Conservation (phyloP, 2,329 filamentous ascomycete species). For the Aspergillus phoenicis region DNA sequence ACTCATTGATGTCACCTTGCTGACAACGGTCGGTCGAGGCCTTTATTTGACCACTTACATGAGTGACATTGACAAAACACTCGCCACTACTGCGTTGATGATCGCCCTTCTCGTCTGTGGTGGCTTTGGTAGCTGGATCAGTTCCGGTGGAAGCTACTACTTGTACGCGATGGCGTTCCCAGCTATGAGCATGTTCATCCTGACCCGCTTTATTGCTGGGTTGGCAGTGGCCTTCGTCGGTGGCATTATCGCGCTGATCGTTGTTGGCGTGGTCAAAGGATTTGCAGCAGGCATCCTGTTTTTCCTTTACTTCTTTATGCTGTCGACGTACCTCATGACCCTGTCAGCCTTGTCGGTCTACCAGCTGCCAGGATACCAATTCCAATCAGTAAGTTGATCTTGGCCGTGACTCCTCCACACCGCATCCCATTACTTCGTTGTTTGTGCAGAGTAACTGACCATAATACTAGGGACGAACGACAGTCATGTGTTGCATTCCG, state of each 20-base stretch:
- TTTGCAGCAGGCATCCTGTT: conserved; percentile 57
- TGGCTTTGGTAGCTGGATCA: conserved; percentile 64
- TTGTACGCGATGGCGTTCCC: conserved; percentile 58
- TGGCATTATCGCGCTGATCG: conserved; percentile 55
- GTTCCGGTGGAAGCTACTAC: conserved; percentile 64
- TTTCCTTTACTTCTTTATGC: conserved; percentile 58
- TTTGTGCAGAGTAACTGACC: background rate
- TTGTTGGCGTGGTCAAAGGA: conserved; percentile 50
- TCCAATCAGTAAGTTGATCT: conserved; percentile 45
- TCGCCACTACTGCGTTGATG: conserved; percentile 60
- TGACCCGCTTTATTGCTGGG: conserved; percentile 53
- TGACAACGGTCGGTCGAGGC: conserved; percentile 61
- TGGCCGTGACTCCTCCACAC: no score
- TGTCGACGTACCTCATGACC: conserved; percentile 58
- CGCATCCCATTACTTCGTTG: no score
- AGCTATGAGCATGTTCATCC: conserved; percentile 57
- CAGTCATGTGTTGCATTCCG: conserved; percentile 58
- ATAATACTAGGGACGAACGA: conserved; percentile 47
- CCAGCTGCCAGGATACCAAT: conserved; percentile 55
- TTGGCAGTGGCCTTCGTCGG: conserved; percentile 54
- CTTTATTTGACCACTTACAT: conserved; percentile 63
- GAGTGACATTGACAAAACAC: conserved; percentile 47
- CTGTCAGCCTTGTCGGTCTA: conserved; percentile 54
- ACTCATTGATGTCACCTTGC: conserved; percentile 60
- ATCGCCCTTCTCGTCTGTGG: conserved; percentile 61